phyloP scores from a whole-genome alignment of 441 rosid genomes.

The Macaranga tanarius region DNA sequence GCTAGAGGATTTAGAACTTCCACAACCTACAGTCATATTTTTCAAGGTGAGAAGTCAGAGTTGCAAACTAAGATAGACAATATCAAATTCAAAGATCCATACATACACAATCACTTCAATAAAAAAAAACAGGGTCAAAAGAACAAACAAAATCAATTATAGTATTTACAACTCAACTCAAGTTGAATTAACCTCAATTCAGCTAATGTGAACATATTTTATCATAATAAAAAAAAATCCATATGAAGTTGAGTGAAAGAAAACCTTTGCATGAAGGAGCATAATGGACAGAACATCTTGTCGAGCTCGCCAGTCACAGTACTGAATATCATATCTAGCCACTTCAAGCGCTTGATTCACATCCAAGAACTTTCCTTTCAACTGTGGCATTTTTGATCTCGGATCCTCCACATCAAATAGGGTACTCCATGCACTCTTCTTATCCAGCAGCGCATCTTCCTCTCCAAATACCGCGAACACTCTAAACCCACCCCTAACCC shows the following conservation, averaged over 20 bases:
- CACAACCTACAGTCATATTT: conserved; percentile 56
- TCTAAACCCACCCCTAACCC: conserved; percentile 54
- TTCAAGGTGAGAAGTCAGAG: conserved; percentile 25
- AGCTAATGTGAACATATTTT: not conserved
- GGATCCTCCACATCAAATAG: conserved; percentile 94
- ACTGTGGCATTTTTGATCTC: conserved; percentile 73
- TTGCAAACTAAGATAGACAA: not conserved
- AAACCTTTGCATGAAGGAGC: conserved; percentile 91
- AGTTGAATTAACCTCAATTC: not conserved
- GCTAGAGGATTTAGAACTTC: conserved; percentile 94
- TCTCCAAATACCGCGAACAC: conserved; percentile 81
- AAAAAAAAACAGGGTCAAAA: not conserved
- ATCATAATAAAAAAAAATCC: not conserved
- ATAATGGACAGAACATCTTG: conserved; percentile 88
- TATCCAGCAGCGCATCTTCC: conserved; percentile 62
- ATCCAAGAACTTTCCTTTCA: conserved; percentile 83
- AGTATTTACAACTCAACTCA: not conserved
- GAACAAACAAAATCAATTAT: not conserved
- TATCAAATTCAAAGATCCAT: not conserved
- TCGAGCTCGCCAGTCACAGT: conserved; percentile 91
- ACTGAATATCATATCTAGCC: conserved; percentile 86
- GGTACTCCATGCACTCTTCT: conserved; percentile 68
- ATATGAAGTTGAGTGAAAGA: not conserved
- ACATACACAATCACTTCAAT: not conserved
- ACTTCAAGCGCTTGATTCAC: conserved; percentile 86